Conservation (phyloP, 106 monocot genomes). For the Cymbidium sinense region DNA sequence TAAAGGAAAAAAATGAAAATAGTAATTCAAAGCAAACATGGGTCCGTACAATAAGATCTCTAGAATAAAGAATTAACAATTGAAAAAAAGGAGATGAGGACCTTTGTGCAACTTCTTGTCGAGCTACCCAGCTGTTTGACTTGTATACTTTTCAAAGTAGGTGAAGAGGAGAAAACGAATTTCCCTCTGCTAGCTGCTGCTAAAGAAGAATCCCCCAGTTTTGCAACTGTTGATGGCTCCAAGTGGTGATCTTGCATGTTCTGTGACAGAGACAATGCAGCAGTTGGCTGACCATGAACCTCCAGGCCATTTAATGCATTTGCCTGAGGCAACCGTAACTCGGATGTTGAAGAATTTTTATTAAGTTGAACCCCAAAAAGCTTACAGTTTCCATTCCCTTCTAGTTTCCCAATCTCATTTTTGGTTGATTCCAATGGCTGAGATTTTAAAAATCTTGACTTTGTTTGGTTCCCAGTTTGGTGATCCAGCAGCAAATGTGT, state of each 20-base stretch:
- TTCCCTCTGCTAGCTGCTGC: neutral
- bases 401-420: neutral
- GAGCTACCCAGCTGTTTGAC: neutral
- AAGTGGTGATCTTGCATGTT: neutral
- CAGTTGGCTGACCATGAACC: slow-evolving; percentile 4
- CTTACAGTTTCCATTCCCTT: slow-evolving; percentile 11
- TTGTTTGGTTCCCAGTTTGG: neutral
- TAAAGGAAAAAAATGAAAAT: too few species aligned
- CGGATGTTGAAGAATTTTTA: neutral
- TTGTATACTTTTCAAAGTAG: neutral
- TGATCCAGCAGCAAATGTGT: neutral
- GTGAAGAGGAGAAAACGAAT: neutral
- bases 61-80: neutral
- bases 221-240: neutral
- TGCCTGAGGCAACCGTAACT: neutral
- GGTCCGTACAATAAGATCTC: neutral
- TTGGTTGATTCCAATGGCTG: slow-evolving; percentile 5
- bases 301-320: neutral
- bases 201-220: neutral
- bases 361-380: slow-evolving; percentile 15
- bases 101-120: slow-evolving; percentile 16
- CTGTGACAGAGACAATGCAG: neutral
- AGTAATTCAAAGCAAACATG: neutral
- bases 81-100: neutral
- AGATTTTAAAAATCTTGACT: neutral